A percentile compares a stretch with the other conserved stretches of the same genome.
Evolutionary conservation across 164 flowering plant genomes (phyloP).

Genomic region (Stephania japonica): DNA sequence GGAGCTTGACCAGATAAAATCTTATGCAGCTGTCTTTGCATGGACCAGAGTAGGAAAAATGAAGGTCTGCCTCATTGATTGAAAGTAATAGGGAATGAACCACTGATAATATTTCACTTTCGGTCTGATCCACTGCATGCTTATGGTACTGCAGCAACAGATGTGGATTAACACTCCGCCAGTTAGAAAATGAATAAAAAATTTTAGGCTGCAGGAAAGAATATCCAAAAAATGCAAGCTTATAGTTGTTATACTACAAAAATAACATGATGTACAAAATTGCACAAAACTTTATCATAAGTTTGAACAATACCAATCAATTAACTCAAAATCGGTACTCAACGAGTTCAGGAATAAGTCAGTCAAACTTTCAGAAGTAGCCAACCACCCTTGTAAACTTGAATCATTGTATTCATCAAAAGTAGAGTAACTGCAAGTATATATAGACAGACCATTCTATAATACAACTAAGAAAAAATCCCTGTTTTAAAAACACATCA

Average conservation of each 20-base stretch:
- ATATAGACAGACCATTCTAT: neutral
- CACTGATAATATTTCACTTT: conserved; percentile 50
- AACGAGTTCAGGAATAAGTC: too few relatives aligned
- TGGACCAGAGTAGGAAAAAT: conserved; percentile 34
- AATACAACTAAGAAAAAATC: neutral
- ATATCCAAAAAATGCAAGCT: neutral
- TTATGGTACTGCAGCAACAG: conserved; percentile 45
- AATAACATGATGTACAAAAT: neutral
- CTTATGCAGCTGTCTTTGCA: conserved; percentile 80
- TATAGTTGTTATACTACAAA: neutral
- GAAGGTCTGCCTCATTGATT: conserved; percentile 50
- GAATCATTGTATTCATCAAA: neutral
- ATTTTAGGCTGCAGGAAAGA: neutral
- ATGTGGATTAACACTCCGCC: neutral
- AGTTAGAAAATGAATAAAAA: neutral
- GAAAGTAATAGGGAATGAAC: conserved; percentile 57
- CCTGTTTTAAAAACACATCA: neutral
- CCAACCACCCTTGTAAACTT: neutral
- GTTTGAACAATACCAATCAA: neutral
- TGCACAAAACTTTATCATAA: neutral
- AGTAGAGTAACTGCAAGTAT: neutral
- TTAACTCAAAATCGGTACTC: too few relatives aligned
- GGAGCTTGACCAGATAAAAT: conserved; percentile 58
- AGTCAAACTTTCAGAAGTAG: neutral
- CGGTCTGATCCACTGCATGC: conserved; percentile 46